phyloP scores from a whole-genome alignment of 2,329 filamentous ascomycete species.

The Hortaea werneckii region DNA sequence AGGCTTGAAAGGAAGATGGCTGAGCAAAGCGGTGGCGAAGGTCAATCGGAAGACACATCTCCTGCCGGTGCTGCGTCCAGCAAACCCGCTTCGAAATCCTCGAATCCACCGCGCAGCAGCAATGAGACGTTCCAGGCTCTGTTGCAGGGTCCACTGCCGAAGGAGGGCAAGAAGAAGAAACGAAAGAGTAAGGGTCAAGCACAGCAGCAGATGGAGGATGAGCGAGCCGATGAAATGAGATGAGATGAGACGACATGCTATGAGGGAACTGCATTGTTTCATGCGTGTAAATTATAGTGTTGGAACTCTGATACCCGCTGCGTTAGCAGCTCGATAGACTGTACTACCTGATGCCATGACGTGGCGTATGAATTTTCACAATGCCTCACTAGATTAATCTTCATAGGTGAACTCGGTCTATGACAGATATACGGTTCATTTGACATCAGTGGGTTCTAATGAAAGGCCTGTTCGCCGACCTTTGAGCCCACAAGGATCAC shows the following conservation, averaged over 20 bases:
- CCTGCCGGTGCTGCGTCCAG: not conserved
- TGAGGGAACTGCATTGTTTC: not conserved
- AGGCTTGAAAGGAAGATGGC: constrained; percentile 5
- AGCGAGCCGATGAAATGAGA: constrained; percentile 9
- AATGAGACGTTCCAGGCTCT: constrained; percentile 16
- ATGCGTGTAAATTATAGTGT: too few relatives aligned
- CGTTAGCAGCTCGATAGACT: too few relatives aligned
- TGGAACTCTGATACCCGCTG: too few relatives aligned
- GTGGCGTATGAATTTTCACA: too few relatives aligned
- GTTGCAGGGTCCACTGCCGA: constrained; percentile 17
- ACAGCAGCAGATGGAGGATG: constrained; percentile 5
- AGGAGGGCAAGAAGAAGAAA: constrained; percentile 16
- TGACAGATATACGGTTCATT: too few relatives aligned
- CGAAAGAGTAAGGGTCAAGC: constrained; percentile 2
- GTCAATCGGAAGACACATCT: not conserved
- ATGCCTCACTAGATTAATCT: too few relatives aligned
- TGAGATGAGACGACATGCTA: not conserved
- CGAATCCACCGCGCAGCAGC: constrained; percentile 4
- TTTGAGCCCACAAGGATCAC: too few relatives aligned
- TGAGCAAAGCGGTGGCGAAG: not conserved
- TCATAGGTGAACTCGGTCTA: too few relatives aligned
- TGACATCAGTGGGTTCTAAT: too few relatives aligned
- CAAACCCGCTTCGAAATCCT: not conserved
- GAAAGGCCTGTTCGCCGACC: too few relatives aligned
- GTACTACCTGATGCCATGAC: too few relatives aligned